Conservation (phyloP, 1,284 basidiomycete species). For the Pseudozyma tsukubaensis region DNA sequence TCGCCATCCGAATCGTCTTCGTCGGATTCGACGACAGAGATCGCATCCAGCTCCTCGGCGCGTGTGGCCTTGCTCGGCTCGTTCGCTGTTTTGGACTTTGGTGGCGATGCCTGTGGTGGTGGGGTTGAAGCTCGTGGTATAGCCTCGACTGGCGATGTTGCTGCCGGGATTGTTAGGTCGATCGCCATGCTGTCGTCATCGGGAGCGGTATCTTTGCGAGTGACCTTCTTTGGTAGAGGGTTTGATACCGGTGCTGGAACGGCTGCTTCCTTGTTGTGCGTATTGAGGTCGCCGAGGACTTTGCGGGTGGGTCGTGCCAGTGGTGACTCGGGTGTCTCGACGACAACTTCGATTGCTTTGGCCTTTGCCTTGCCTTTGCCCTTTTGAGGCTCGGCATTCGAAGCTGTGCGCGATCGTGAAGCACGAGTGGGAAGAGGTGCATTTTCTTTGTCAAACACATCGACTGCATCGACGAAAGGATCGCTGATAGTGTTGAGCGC, state of each 20-base stretch:
- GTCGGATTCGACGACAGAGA: constrained; percentile 30
- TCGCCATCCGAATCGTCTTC: constrained; percentile 18
- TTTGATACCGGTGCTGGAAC: constrained; percentile 4
- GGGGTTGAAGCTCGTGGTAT: constrained; percentile 46
- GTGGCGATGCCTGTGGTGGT: constrained; percentile 22
- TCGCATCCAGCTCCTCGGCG: constrained; percentile 5
- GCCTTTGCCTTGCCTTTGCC: constrained; percentile 28
- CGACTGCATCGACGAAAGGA: constrained; percentile 18
- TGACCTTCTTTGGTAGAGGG: background rate
- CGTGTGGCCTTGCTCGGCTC: background rate
- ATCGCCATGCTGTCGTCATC: constrained; percentile 47
- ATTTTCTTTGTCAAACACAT: constrained; percentile 48
- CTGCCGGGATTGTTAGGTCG: constrained; percentile 9
- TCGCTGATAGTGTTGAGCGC: constrained; percentile 13
- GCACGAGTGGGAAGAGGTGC: constrained; percentile 23
- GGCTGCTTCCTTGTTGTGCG: constrained; percentile 5
- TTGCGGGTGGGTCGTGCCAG: constrained; percentile 15
- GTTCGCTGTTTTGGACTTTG: constrained; percentile 4
- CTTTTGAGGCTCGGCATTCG: constrained; percentile 24
- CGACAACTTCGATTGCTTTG: constrained; percentile 14
- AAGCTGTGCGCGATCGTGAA: constrained; percentile 25
- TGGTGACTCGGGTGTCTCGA: constrained; percentile 8
- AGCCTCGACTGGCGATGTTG: constrained; percentile 3
- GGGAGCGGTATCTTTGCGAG: constrained; percentile 4
- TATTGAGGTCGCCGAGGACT: constrained; percentile 38